Conservation (phyloP, 768 basidiomycete genomes). For the Russula ochroleuca region DNA sequence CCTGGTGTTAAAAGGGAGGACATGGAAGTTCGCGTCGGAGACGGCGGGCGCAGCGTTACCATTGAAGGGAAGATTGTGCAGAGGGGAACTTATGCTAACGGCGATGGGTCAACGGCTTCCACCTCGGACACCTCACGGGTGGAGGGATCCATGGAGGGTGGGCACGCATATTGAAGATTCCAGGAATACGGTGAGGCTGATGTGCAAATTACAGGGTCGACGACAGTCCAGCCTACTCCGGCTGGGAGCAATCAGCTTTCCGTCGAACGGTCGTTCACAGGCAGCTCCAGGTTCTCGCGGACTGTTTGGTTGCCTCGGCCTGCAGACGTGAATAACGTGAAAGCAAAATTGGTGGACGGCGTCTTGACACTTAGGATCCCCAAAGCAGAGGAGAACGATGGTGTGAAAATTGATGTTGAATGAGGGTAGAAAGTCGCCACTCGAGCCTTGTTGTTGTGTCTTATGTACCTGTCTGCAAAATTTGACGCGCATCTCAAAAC, state of each 20-base stretch:
- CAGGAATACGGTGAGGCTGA: slow-evolving; percentile 24
- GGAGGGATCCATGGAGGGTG: slow-evolving; percentile 10
- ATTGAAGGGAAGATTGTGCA: slow-evolving; percentile 58
- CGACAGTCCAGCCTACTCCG: slow-evolving; percentile 18
- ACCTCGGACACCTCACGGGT: neutral
- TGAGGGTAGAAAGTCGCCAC: slow-evolving; percentile 21
- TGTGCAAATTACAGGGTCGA: slow-evolving; percentile 19
- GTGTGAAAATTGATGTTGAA: slow-evolving; percentile 45
- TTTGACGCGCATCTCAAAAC: slow-evolving; percentile 22
- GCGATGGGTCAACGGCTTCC: neutral
- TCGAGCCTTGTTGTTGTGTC: neutral
- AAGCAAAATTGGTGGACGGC: slow-evolving; percentile 64
- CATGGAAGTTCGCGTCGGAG: slow-evolving; percentile 63
- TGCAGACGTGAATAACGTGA: slow-evolving; percentile 53
- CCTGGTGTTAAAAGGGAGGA: slow-evolving; percentile 79
- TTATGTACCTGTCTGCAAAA: slow-evolving; percentile 11
- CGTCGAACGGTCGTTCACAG: slow-evolving; percentile 56
- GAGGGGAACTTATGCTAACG: neutral
- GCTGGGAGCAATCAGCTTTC: slow-evolving; percentile 41
- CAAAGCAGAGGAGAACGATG: slow-evolving; percentile 56
- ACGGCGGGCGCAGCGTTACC: slow-evolving; percentile 63
- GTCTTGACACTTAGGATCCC: slow-evolving; percentile 59
- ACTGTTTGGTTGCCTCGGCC: slow-evolving; percentile 69
- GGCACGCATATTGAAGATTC: neutral
- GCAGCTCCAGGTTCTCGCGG: slow-evolving; percentile 54